These are phyloP conservation scores for Lasiodiplodia sp. DNA, from an alignment of 2,329 filamentous ascomycete genomes.

Conservation along the genomic window DNA sequence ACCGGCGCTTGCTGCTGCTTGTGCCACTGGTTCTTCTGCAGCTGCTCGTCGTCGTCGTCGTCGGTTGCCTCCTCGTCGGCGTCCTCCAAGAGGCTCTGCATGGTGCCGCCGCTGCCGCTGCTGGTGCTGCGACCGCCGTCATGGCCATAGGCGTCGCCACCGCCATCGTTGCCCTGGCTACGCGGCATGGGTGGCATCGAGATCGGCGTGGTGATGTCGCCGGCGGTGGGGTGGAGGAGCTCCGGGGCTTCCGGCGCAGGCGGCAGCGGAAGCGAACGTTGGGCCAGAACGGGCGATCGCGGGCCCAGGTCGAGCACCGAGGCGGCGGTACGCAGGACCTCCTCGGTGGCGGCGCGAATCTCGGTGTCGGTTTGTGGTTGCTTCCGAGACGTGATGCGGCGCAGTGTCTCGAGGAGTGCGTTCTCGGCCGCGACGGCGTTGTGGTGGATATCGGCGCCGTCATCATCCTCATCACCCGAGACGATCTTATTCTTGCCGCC, in stretches of 20 bases:
- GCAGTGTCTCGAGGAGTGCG: conserved; percentile 10
- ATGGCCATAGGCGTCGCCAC: too few relatives aligned
- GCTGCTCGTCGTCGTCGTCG: neutral
- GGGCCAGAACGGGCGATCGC: neutral
- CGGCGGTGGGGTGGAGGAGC: too few relatives aligned
- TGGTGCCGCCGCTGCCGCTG: neutral
- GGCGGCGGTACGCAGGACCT: neutral
- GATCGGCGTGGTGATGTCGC: neutral
- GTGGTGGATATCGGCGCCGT: neutral
- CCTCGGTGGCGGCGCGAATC: neutral
- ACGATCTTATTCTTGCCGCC: neutral
- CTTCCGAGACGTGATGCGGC: neutral
- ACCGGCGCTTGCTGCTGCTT: neutral
- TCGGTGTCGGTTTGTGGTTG: neutral
- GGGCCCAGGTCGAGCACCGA: conserved; percentile 14
- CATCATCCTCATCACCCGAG: neutral
- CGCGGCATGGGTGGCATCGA: neutral
- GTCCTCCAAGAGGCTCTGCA: neutral
- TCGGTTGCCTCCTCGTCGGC: neutral
- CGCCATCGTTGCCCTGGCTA: neutral
- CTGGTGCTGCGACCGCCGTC: neutral
- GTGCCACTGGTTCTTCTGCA: neutral
- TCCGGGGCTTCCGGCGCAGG: neutral
- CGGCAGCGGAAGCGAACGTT: neutral
- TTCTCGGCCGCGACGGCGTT: neutral